These are phyloP conservation scores for Allium fistulosum DNA, from an alignment of 106 monocot species.

Conservation along the genomic window DNA sequence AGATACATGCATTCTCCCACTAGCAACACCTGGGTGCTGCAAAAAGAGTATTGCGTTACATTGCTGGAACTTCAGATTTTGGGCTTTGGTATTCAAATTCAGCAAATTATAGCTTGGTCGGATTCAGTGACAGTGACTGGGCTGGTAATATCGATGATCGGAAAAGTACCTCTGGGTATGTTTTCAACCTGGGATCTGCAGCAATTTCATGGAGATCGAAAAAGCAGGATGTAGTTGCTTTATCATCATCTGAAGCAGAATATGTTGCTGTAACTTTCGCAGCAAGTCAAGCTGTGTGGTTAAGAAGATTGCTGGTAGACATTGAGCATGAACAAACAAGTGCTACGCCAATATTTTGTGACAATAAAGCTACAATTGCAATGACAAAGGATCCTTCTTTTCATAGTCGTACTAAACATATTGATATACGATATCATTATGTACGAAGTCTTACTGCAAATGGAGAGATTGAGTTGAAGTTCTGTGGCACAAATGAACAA, in stretches of 20 bases:
- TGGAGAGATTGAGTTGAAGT: no score
- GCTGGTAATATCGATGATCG: slow-evolving; percentile 3
- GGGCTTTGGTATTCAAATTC: background rate
- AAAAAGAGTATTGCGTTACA: background rate
- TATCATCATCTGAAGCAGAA: background rate
- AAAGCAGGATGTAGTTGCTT: background rate
- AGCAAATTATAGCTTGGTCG: background rate
- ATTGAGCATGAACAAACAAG: no score
- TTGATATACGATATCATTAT: no score
- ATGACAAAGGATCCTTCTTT: no score
- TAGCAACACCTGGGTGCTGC: background rate
- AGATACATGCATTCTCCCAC: slow-evolving; percentile 1
- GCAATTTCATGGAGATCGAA: background rate
- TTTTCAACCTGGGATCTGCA: no score
- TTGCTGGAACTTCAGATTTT: background rate
- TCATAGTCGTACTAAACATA: no score
- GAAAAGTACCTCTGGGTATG: background rate
- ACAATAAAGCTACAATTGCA: no score
- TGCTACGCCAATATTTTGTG: no score
- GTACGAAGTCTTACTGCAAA: no score
- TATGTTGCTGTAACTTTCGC: background rate
- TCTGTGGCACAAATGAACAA: no score
- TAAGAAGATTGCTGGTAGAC: background rate
- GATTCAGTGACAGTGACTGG: slow-evolving; percentile 10
- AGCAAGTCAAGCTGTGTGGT: background rate